Base-by-base conservation (phyloP, 73 alveolate species). In the Stentor coeruleus region DNA sequence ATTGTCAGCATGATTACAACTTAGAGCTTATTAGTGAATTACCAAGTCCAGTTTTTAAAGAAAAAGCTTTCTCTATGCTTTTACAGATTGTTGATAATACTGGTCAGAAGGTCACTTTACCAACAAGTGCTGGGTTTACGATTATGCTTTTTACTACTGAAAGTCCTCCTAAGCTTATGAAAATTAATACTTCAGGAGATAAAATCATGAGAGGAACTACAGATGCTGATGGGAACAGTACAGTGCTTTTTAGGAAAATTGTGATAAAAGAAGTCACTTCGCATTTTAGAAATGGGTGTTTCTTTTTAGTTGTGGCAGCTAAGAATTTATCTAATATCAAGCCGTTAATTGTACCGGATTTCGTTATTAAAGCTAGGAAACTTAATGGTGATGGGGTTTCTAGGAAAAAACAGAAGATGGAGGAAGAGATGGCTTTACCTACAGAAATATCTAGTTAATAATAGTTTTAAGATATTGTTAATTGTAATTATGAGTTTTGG, bases 121-220 rank as follows among this genome's bases (percentile, higher is more conserved):
- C 79, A 0, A 31, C 20, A 37, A 0, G 33, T 33, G 36, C 37
- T 20, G 26, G 14, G 14, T 66, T 66, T 40, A 66, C n/a, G 14
- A 33, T 66, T 0, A 20, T 66, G 79, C 79, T 66, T 26, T 66
- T 66, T 66, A 81, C 86, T 3, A 39, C 86, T 3, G 86, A 81
- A 81, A 81, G 58, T 55, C 86, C 86, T 41, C 86, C 86, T 1
- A 81, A 81, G 49, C 42, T 59, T 36, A 33, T 81, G 26, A 74
- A 39, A 3, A 81, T 59, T 3, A 81, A 59, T 36, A 81, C 83
- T 33, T 58, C 86, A 6, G 86, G 86, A 0, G 80, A 81, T 26
- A 81, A 81, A 59, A 81, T 81, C 82, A 59, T 81, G 83, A 81
- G 80, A 30, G 86, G 86, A 30, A 59, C 80, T 59, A 55, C 82